Percentiles rank a stretch among this genome's conserved stretches.
phyloP scores from a whole-genome alignment of 23 red algal genomes.

The Agarophyton chilense region DNA sequence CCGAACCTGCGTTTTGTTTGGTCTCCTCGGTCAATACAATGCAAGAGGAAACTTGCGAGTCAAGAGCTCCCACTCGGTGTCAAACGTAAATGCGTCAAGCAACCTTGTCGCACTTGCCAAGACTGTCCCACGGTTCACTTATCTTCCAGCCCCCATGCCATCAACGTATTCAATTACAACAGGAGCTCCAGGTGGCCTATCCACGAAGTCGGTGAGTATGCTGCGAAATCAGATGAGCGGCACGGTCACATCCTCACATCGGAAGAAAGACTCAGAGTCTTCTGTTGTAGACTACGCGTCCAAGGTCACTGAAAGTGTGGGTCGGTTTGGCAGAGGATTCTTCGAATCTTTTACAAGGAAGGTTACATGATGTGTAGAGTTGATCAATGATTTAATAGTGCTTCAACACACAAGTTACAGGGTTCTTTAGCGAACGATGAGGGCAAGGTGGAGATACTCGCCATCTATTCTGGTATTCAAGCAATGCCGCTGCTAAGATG shows the following conservation, averaged over 20 bases:
- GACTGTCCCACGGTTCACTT: slow-evolving; percentile 70
- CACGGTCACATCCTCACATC: neutral
- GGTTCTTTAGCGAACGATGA: neutral
- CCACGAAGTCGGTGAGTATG: slow-evolving; percentile 28
- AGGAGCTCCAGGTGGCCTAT: slow-evolving; percentile 10
- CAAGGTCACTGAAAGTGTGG: slow-evolving; percentile 66
- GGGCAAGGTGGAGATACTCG: neutral
- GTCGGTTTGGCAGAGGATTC: slow-evolving; percentile 66
- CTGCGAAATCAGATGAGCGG: slow-evolving; percentile 6
- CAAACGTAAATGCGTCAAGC: slow-evolving; percentile 17
- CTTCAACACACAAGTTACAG: neutral
- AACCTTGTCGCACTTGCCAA: slow-evolving; percentile 56
- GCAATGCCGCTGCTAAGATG: neutral
- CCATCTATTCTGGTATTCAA: neutral
- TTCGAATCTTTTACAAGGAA: slow-evolving; percentile 70
- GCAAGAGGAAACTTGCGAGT: neutral
- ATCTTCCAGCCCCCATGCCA: slow-evolving; percentile 81
- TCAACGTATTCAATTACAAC: slow-evolving; percentile 63
- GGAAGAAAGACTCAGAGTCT: slow-evolving; percentile 29
- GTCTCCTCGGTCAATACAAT: neutral
- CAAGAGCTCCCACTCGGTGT: neutral
- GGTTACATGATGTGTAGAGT: slow-evolving; percentile 20
- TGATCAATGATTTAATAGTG: neutral
- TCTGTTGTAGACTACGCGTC: slow-evolving; percentile 66
- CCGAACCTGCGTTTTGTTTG: slow-evolving; percentile 36